These are phyloP conservation scores for Musa schizocarpa DNA, from an alignment of 176 grass and related monocot species.

Conservation along the genomic window DNA sequence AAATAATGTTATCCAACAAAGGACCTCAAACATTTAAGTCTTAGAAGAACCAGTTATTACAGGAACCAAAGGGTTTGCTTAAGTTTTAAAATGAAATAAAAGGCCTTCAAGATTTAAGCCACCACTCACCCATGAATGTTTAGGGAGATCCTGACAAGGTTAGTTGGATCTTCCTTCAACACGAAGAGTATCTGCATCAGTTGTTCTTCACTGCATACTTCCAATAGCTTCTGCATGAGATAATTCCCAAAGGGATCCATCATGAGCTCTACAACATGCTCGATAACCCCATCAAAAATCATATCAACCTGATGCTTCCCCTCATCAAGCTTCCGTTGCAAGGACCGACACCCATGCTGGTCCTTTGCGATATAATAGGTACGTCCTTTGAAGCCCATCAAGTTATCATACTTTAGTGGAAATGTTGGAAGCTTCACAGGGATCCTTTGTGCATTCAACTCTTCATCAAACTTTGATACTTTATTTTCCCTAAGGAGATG, in stretches of 20 bases:
- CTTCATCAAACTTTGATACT: background rate
- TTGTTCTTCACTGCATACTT: conserved; percentile 45
- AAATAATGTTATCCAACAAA: conserved; percentile 16
- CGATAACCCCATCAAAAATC: conserved; percentile 45
- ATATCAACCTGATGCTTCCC: conserved; percentile 40
- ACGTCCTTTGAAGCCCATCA: conserved; percentile 31
- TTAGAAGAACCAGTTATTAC: background rate
- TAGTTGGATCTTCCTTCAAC: conserved; percentile 38
- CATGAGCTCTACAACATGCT: conserved; percentile 62
- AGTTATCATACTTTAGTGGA: conserved; percentile 34
- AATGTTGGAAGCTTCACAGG: conserved; percentile 16
- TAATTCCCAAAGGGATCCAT: conserved; percentile 58
- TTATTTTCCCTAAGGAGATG: background rate
- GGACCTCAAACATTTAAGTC: background rate
- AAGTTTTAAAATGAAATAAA: background rate
- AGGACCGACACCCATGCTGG: conserved; percentile 35
- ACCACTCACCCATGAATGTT: conserved; percentile 62
- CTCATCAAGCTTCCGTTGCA: conserved; percentile 45
- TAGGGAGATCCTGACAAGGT: conserved; percentile 48
- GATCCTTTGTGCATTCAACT: conserved; percentile 1
- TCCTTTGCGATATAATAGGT: conserved; percentile 54
- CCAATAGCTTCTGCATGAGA: conserved; percentile 64
- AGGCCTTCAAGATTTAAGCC: background rate
- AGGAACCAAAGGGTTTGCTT: background rate
- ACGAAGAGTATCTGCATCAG: conserved; percentile 38